Conservation (phyloP, 2,329 filamentous ascomycete species). For the Ophiostoma ips region DNA sequence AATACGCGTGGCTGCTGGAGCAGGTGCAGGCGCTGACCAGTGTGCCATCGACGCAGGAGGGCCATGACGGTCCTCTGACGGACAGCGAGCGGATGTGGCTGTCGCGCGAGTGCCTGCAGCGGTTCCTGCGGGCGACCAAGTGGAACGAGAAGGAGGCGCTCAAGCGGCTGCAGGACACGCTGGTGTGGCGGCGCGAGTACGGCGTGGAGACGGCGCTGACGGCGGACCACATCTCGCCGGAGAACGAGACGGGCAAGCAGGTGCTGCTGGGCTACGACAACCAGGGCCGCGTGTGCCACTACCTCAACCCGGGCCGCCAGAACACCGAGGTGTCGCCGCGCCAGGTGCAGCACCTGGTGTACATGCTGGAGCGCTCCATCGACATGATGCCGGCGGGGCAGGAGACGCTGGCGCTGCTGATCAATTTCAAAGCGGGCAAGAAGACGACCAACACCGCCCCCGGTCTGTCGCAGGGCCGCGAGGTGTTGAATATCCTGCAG, state of each 20-base stretch:
- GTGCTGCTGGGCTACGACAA: slow-evolving; percentile 79
- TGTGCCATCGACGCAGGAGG: slow-evolving; percentile 42
- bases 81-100: slow-evolving; percentile 81
- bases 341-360: slow-evolving; percentile 88
- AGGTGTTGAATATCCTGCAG: slow-evolving; percentile 84
- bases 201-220: slow-evolving; percentile 60
- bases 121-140: slow-evolving; percentile 87
- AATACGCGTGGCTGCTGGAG: slow-evolving; percentile 66
- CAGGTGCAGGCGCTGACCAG: slow-evolving; percentile 58
- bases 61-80: slow-evolving; percentile 48
- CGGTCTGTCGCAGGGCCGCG: slow-evolving; percentile 58
- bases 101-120: slow-evolving; percentile 78
- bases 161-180: slow-evolving; percentile 64
- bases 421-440: slow-evolving; percentile 79
- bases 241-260: slow-evolving; percentile 96
- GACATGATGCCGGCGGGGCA: slow-evolving; percentile 79
- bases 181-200: slow-evolving; percentile 85
- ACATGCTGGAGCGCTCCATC: slow-evolving; percentile 82
- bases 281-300: slow-evolving; percentile 73
- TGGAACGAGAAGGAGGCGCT: slow-evolving; percentile 67
- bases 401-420: slow-evolving; percentile 73
- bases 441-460: slow-evolving; percentile 60
- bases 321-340: slow-evolving; percentile 79
- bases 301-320: slow-evolving; percentile 78
- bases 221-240: slow-evolving; percentile 74